A percentile compares a stretch with the other conserved stretches of the same genome.
Conservation (phyloP, 352 stramenopile genomes). For the Phytophthora citricola region DNA sequence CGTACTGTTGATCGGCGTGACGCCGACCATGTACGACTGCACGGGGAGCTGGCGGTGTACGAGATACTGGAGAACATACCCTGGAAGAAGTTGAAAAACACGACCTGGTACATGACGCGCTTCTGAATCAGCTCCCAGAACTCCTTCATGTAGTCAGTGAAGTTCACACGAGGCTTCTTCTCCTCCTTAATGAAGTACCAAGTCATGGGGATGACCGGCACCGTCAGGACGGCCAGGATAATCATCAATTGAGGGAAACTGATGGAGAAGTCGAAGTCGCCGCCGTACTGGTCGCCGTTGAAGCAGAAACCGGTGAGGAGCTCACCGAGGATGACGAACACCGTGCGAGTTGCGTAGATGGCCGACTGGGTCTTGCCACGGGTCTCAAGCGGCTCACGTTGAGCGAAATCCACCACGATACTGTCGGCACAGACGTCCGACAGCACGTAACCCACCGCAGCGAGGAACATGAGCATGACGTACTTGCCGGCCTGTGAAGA, state of each 20-base stretch:
- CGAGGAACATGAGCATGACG: slow-evolving; percentile 53
- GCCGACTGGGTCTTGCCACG: slow-evolving; percentile 48
- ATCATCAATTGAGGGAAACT: slow-evolving; percentile 42
- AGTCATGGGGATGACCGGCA: slow-evolving; percentile 33
- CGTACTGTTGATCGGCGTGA: slow-evolving; percentile 42
- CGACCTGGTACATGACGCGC: slow-evolving; percentile 50
- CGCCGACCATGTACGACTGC: slow-evolving; percentile 27
- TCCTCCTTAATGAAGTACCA: slow-evolving; percentile 53
- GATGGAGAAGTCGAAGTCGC: slow-evolving; percentile 49
- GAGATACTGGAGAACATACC: slow-evolving; percentile 42
- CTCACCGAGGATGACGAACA: slow-evolving; percentile 36
- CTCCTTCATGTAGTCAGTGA: slow-evolving; percentile 35
- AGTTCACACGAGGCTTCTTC: slow-evolving; percentile 30
- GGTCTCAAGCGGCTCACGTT: slow-evolving; percentile 36
- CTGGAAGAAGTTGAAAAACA: slow-evolving; percentile 48
- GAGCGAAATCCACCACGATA: slow-evolving; percentile 46
- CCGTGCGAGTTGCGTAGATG: slow-evolving; percentile 44
- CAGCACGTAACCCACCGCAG: slow-evolving; percentile 67
- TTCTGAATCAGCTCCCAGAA: slow-evolving; percentile 45
- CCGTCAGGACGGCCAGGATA: slow-evolving; percentile 31
- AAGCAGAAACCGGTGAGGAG: slow-evolving; percentile 48
- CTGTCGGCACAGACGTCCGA: slow-evolving; percentile 64
- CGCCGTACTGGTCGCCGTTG: slow-evolving; percentile 56
- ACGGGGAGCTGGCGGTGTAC: slow-evolving; percentile 27
- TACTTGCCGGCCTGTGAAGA: slow-evolving; percentile 33